Evolutionary conservation across 352 stramenopile genomes (phyloP), one percentile per base, ranked within the genome.

Genomic region (Pythium sukuiense): DNA sequence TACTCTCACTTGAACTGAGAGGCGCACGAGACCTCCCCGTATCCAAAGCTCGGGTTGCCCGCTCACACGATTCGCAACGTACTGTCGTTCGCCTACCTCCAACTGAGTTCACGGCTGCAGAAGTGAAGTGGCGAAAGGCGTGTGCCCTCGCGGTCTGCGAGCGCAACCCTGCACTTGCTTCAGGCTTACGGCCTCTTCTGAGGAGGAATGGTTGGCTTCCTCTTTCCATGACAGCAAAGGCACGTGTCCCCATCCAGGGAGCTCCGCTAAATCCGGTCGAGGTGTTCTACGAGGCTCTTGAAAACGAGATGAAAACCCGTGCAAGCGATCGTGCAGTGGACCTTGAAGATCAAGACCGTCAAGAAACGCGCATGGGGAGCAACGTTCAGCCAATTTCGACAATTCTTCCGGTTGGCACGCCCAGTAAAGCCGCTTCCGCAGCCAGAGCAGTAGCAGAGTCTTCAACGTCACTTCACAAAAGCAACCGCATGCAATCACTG

Each of bases 1-100:
- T 83, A 30, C 67, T 95, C 2, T 74, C 84, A 26, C 68, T 95
- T 32, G 79, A 84, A 29, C 41, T 95, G 0, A 57, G 76, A 12
- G 75, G 80, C 4, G 87, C 79, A 3, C 90, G 76, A 49, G 82
- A 89, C 29, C 62, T 95, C 3, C 46, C 65, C 6, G 64, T 79
- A 7, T 33, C 46, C 24, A 63, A 71, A 27, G 64, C 66, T 29
- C 59, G 62, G 12, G 53, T 56, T 32, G 39, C 8, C 1, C 13
- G 56, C 0, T 26, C 63, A 29, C 58, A 67, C 2, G 72, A 63
- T 16, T 52, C 30, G 16, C 66, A 76, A 45, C 61, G 65, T 2
- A 73, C 81, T 24, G 65, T 88, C 32, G 66, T 73, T 16, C 48
- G 69, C 12, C 70, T 93, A 2, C 65, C 71, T 52, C 29, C 69